Conservation (phyloP, 805 yeast genomes). For the Candida manassasensis region DNA sequence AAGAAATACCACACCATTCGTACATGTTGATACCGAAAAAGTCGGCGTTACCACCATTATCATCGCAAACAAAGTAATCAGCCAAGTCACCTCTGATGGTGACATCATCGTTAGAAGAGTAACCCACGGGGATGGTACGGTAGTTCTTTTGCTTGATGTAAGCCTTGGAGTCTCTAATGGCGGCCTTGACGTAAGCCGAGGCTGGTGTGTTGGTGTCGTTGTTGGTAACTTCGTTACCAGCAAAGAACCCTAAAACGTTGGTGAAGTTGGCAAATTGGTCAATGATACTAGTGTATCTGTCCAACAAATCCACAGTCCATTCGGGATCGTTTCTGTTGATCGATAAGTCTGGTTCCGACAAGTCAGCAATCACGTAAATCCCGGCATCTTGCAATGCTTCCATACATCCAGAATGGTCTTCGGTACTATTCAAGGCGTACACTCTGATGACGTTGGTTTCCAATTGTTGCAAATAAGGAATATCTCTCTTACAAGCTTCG, state of each 20-base stretch:
- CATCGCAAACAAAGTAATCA: constrained; percentile 76
- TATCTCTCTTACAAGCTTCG: constrained; percentile 61
- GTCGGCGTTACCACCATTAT: constrained; percentile 58
- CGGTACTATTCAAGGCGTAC: constrained; percentile 61
- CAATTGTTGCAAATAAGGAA: constrained; percentile 60
- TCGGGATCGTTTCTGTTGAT: constrained; percentile 58
- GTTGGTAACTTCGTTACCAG: constrained; percentile 83
- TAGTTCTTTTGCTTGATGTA: constrained; percentile 58
- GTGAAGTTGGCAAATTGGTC: constrained; percentile 66
- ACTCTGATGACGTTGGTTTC: constrained; percentile 72
- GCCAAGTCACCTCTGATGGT: constrained; percentile 64
- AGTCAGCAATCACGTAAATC: constrained; percentile 85
- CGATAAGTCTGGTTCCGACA: constrained; percentile 65
- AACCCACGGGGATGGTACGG: constrained; percentile 74
- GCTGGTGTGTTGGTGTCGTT: constrained; percentile 61
- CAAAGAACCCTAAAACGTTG: constrained; percentile 76
- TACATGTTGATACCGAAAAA: constrained; percentile 88
- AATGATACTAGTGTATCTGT: constrained; percentile 66
- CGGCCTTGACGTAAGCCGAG: constrained; percentile 80
- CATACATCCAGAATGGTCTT: constrained; percentile 71
- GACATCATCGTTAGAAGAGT: constrained; percentile 74
- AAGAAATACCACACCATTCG: constrained; percentile 77
- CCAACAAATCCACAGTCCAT: constrained; percentile 59
- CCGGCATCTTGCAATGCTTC: constrained; percentile 68
- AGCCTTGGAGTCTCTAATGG: constrained; percentile 69